phyloP scores from a whole-genome alignment of 2,329 filamentous ascomycete genomes.

The Trichoderma atrobrunneum region DNA sequence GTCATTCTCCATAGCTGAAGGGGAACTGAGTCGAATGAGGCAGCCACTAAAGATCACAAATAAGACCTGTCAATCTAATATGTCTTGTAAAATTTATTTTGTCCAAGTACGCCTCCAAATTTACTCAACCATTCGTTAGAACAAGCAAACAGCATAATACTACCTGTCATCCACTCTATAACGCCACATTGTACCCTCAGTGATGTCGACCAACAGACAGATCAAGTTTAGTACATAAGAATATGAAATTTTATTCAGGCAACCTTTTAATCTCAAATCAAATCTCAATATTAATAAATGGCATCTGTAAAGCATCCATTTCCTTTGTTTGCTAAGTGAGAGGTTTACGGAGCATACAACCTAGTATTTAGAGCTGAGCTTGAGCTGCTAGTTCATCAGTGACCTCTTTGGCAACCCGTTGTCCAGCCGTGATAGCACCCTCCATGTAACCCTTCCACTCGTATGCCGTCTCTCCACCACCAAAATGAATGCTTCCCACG shows the following conservation, averaged over 20 bases:
- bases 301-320: neutral
- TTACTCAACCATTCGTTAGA: neutral
- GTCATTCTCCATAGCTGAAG: neutral
- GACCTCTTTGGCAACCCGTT: constrained; percentile 25
- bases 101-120: neutral
- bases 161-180: neutral
- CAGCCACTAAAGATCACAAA: neutral
- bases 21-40: neutral
- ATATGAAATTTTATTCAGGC: neutral
- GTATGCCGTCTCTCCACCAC: constrained; percentile 26
- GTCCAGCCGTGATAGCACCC: constrained; percentile 26
- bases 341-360: neutral
- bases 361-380: neutral
- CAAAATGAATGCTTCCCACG: constrained; percentile 26
- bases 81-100: neutral
- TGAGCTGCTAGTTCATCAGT: neutral
- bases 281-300: neutral
- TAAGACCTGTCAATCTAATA: neutral
- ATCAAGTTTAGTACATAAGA: neutral
- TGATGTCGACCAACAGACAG: neutral
- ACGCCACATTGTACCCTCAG: neutral
- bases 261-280: neutral
- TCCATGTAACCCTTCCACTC: constrained; percentile 31
- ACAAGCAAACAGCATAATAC: neutral
- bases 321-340: neutral